Conservation (phyloP, 345 rosid species). For the Brassica carinata region DNA sequence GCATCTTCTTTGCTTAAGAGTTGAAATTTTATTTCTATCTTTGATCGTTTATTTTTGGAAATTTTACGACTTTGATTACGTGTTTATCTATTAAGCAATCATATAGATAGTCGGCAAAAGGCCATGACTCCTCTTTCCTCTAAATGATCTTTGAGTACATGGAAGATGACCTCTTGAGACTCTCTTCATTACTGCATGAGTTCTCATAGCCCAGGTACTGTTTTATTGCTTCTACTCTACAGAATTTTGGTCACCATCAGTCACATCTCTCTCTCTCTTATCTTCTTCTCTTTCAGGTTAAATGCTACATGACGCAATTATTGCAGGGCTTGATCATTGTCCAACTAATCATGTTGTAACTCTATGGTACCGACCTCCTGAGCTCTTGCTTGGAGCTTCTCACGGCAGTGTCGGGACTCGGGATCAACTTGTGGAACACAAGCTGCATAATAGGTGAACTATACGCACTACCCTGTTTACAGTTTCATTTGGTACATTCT, state of each 20-base stretch:
- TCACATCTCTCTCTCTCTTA: slow-evolving; percentile 6
- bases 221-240: neutral
- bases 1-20: neutral
- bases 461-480: slow-evolving; percentile 48
- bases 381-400: slow-evolving; percentile 85
- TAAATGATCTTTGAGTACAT: slow-evolving; percentile 90
- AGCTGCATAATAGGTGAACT: slow-evolving; percentile 92
- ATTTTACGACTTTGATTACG: neutral
- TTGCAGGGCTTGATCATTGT: slow-evolving; percentile 89
- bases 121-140: slow-evolving; percentile 52
- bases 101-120: neutral
- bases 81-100: too few species aligned
- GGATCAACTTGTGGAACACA: slow-evolving; percentile 85
- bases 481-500: slow-evolving; percentile 9
- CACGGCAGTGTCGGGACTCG: slow-evolving; percentile 54
- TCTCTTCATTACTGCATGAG: slow-evolving; percentile 68
- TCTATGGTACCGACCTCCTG: slow-evolving; percentile 97
- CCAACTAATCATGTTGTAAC: slow-evolving; percentile 75
- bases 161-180: slow-evolving; percentile 93
- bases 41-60: neutral
- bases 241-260: neutral
- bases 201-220: slow-evolving; percentile 84
- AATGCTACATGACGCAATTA: slow-evolving; percentile 88
- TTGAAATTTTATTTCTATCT: neutral
- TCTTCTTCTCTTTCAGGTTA: slow-evolving; percentile 50